Base-by-base conservation (phyloP, 768 basidiomycete species). In the Pleurotus pulmonarius region DNA sequence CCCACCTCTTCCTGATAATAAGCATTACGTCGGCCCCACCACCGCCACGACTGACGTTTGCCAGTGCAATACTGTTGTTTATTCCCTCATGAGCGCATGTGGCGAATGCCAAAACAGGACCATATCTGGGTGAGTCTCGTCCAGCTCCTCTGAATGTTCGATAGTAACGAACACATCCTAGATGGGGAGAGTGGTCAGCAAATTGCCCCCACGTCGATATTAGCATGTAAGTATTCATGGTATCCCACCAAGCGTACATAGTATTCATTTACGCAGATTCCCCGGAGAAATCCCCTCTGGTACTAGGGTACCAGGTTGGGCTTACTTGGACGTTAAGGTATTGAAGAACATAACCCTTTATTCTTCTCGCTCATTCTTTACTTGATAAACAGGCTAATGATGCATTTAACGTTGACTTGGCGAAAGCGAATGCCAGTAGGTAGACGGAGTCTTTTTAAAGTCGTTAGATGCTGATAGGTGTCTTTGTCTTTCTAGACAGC, bases 51-150 rank as follows among this genome's bases (percentile, higher is more conserved):
- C 65, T 18, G 72, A 67, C 40, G 20, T 44, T 0, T 81, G 79
- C 57, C 67, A 71, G 57, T 81, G 79, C 56, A 80, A 70, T 58
- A 69, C 75, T 13, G 73, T 80, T 51, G 70, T 72, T 2, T 81
- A 80, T 58, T 71, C 67, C 24, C 40, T 73, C 37, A 58, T 79
- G 15, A 71, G 70, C 22, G 79, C 79, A 18, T 81, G 79, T 62
- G 75, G 73, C 20, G 49, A 67, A 26, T 81, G 79, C 46, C 79
- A 81, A 56, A 67, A 69, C 37, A 59, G 63, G 11, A 64, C 67
- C 2, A 65, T 66, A 56, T 43, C 70, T 16, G 61, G 56, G 78
- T 77, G 57, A 49, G 65, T 61, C 34, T 26, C 24, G 20, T 5
- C 4, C 25, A 16, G 15, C 22, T 15, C 25, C 54, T 39, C 24